phyloP scores from a whole-genome alignment of 2,329 filamentous ascomycete species.

The Neofusicoccum ribis region DNA sequence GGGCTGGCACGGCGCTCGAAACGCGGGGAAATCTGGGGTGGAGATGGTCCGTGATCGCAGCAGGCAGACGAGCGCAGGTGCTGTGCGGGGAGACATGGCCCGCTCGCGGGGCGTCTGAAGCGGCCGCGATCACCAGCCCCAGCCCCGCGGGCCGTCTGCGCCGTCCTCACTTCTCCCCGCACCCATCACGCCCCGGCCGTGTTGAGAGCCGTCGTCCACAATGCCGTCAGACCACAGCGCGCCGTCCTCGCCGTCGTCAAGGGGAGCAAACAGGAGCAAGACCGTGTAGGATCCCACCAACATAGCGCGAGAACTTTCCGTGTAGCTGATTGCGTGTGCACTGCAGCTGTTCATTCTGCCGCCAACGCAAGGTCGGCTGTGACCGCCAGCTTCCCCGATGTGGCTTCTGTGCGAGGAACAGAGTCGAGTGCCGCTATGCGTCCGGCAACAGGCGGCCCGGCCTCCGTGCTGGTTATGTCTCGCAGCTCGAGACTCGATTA shows the following conservation, averaged over 20 bases:
- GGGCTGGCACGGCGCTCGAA: background rate
- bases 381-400: slow-evolving; percentile 29
- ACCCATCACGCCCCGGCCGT: background rate
- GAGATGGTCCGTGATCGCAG: background rate
- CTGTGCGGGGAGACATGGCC: background rate
- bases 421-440: slow-evolving; percentile 29
- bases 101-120: background rate
- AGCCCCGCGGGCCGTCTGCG: background rate
- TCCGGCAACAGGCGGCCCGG: slow-evolving; percentile 24
- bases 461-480: slow-evolving; percentile 49
- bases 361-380: slow-evolving; percentile 29
- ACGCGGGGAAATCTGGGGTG: background rate
- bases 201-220: background rate
- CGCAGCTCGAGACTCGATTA: slow-evolving; percentile 37
- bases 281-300: slow-evolving; percentile 24
- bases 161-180: background rate
- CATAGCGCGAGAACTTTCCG: background rate
- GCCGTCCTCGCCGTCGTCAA: background rate
- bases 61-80: too few species aligned
- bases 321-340: background rate
- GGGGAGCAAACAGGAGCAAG: slow-evolving; percentile 19
- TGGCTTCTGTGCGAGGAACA: slow-evolving; percentile 25
- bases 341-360: slow-evolving; percentile 30
- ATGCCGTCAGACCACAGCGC: background rate
- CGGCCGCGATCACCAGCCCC: background rate